A percentile compares a stretch with the other conserved stretches of the same genome.
These are phyloP conservation scores for Krasilnikovozyma curviuscula DNA, from an alignment of 768 basidiomycete species.

Conservation along the genomic window DNA sequence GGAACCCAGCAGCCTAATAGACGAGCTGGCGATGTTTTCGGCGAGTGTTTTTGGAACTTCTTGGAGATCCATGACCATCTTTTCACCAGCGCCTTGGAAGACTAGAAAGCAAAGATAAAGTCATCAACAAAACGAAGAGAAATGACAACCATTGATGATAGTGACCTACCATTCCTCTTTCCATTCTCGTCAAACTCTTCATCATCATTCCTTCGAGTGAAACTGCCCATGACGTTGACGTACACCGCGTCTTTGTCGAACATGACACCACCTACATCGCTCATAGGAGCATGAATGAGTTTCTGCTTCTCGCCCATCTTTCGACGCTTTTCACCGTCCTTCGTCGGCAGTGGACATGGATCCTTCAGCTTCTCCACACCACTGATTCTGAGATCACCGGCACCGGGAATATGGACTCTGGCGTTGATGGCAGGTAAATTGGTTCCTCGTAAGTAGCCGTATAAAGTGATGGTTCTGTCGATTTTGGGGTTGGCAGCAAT, in stretches of 20 bases:
- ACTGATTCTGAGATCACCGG: slow-evolving; percentile 67
- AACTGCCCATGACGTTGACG: slow-evolving; percentile 91
- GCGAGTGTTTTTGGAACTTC: slow-evolving; percentile 65
- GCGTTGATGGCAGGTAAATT: slow-evolving; percentile 29
- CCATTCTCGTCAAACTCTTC: slow-evolving; percentile 36
- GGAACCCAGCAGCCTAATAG: slow-evolving; percentile 63
- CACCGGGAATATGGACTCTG: slow-evolving; percentile 82
- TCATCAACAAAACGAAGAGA: not conserved
- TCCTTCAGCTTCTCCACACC: slow-evolving; percentile 62
- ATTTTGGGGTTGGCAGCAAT: slow-evolving; percentile 67
- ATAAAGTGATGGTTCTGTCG: slow-evolving; percentile 81
- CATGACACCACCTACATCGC: slow-evolving; percentile 85
- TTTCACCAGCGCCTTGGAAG: slow-evolving; percentile 77
- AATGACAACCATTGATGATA: no score
- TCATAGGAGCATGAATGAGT: slow-evolving; percentile 93
- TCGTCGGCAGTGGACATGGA: slow-evolving; percentile 83
- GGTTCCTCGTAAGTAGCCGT: slow-evolving; percentile 75
- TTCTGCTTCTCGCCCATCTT: slow-evolving; percentile 92
- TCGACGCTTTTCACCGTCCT: slow-evolving; percentile 66
- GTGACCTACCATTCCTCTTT: slow-evolving; percentile 20
- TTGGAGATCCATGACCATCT: slow-evolving; percentile 94
- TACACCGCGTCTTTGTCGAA: slow-evolving; percentile 98
- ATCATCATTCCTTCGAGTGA: slow-evolving; percentile 42
- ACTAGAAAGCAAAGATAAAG: slow-evolving; percentile 29
- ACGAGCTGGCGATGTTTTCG: slow-evolving; percentile 57